Evolutionary conservation across 352 stramenopile genomes (phyloP).

Genomic region (Elongisporangium prolatum): DNA sequence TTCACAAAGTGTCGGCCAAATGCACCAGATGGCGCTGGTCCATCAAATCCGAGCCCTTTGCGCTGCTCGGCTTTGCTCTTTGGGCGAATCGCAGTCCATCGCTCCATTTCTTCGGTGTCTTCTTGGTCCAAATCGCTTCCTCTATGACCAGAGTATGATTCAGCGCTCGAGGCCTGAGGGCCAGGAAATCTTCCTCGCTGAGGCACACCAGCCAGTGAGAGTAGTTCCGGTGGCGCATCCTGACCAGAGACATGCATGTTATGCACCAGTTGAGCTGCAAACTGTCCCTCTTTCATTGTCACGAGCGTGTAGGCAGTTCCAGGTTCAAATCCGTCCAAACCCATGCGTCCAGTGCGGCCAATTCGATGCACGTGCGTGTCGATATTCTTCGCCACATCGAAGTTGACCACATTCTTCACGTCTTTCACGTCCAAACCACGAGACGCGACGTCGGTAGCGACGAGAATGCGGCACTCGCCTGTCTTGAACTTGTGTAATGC

Average conservation of each 20-base stretch:
- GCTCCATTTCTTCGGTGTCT: conserved; percentile 48
- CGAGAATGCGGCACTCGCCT: conserved; percentile 58
- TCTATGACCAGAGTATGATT: conserved; percentile 1
- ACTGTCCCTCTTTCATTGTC: conserved; percentile 63
- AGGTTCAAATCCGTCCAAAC: conserved; percentile 66
- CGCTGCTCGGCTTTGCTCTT: conserved; percentile 63
- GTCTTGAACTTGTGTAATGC: conserved; percentile 63
- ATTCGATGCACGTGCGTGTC: conserved; percentile 90
- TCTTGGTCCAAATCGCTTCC: conserved; percentile 23
- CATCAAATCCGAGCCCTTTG: conserved; percentile 64
- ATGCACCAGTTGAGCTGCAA: conserved; percentile 74
- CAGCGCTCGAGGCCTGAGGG: not conserved
- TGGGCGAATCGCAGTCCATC: conserved; percentile 46
- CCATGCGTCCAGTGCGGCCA: conserved; percentile 84
- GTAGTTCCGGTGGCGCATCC: conserved; percentile 38
- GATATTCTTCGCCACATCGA: conserved; percentile 90
- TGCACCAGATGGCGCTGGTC: conserved; percentile 4
- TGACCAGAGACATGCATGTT: conserved; percentile 84
- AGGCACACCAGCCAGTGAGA: conserved; percentile 32
- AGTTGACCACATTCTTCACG: conserved; percentile 89
- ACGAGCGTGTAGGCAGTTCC: conserved; percentile 83
- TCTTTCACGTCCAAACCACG: conserved; percentile 88
- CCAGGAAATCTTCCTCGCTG: not conserved
- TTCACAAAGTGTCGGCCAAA: conserved; percentile 39
- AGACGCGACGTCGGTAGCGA: conserved; percentile 86